These are phyloP conservation scores for Saturnispora halmiae DNA, from an alignment of 805 yeast species.

Conservation along the genomic window DNA sequence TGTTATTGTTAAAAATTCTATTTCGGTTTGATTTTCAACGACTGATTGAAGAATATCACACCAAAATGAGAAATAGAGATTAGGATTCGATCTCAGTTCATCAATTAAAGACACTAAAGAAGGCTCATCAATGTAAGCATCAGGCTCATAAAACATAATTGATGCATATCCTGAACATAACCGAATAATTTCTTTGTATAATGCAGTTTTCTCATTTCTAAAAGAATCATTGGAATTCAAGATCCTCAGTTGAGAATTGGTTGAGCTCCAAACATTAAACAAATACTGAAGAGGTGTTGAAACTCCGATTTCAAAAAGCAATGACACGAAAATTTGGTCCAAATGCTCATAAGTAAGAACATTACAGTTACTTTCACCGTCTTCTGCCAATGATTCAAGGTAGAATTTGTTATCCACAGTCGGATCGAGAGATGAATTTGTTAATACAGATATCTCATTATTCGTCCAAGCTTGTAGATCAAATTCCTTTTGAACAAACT, in stretches of 20 bases:
- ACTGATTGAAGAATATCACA: conserved; percentile 49
- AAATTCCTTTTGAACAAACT: too few species aligned
- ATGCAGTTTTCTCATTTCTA: conserved; percentile 29
- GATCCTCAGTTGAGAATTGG: conserved; percentile 35
- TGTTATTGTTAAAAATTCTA: conserved; percentile 50
- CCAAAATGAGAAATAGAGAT: conserved; percentile 36
- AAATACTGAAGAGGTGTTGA: conserved; percentile 40
- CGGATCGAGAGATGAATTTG: conserved; percentile 29
- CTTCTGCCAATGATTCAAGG: conserved; percentile 22
- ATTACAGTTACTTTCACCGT: conserved; percentile 12
- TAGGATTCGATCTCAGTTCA: conserved; percentile 21
- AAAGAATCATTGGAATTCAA: conserved; percentile 34
- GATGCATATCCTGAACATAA: conserved; percentile 54
- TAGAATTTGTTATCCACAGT: conserved; percentile 18
- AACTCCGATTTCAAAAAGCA: conserved; percentile 46
- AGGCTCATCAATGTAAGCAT: conserved; percentile 41
- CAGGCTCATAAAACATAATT: conserved; percentile 61
- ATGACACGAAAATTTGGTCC: conserved; percentile 47
- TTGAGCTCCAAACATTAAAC: conserved; percentile 34
- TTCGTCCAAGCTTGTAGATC: conserved; percentile 30
- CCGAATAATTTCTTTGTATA: conserved; percentile 41
- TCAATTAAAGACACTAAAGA: conserved; percentile 24
- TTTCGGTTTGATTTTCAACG: conserved; percentile 53
- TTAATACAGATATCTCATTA: conserved; percentile 29
- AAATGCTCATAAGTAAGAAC: conserved; percentile 29